Base-by-base conservation (phyloP, 129 eudicot species). In the Flaveria robusta region DNA sequence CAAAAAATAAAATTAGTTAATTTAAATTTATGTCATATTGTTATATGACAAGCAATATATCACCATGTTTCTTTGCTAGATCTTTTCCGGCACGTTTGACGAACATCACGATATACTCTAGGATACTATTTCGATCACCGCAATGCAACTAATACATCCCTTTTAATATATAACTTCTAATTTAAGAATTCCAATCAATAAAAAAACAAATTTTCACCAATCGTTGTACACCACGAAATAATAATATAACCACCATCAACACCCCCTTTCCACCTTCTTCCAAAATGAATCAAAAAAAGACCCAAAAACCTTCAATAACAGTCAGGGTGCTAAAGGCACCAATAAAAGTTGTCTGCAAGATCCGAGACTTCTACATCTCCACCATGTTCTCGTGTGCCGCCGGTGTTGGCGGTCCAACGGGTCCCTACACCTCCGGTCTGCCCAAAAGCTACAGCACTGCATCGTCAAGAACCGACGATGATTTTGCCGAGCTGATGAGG, bases 401-500 rank as follows among this genome's bases (percentile, higher is more conserved):
- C 13, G 72, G 81, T 47, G 82, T 88, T 86, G 89, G 84, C 27
- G 83, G 80, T 20, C 83, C 86, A 5, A 50, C 79, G 0, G 69
- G 22, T 8, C 39, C 83, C 16, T 74, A 82, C 46, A 60, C 76
- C 55, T 56, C 87, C 18, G 80, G 72, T 69, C 47, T 88, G 43
- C 88, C 94, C 0, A 77, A 60, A 74, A 86, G 91, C 70, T 84
- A 73, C 66, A 86, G 88, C 60, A 51, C 64, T 10, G 12, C 75
- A 10, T 72, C 86, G 2, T 59, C 85, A 7, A 67, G 72, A 46
- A 72, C 65, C 24, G 79, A 86, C 22, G 84, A 86, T 0, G 90
- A 86, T 13, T 74, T 79, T 13, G 78, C 72, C 4, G 90, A 88
- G 52, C 74, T 88, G n/a, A 75, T 83, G 56, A 82, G 94, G 79